A percentile compares a stretch with the other conserved stretches of the same genome.
Evolutionary conservation across 495 filamentous ascomycete species (phyloP).

Genomic region (Endocarpon pusillum): DNA sequence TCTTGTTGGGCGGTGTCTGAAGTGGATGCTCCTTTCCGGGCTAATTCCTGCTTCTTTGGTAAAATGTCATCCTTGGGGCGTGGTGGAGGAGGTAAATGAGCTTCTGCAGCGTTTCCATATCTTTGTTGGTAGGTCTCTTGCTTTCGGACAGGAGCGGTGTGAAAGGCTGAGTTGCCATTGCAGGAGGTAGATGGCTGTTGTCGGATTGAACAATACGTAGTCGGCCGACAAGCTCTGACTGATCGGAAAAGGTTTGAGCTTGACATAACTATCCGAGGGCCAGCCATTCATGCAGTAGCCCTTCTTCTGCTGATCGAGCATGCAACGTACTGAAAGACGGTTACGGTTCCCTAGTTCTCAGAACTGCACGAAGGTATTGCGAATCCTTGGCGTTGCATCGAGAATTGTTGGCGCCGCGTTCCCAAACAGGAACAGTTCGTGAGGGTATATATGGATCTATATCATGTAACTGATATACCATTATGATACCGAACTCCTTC

Average conservation of each 20-base stretch:
- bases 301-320: too few relatives aligned
- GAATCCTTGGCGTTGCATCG: too few relatives aligned
- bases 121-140: constrained; percentile 30
- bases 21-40: constrained; percentile 2
- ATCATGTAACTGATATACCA: too few relatives aligned
- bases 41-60: too few relatives aligned
- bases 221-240: constrained; percentile 22
- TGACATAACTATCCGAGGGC: constrained; percentile 51
- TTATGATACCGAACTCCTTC: too few relatives aligned
- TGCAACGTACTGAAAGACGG: too few relatives aligned
- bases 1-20: constrained; percentile 9
- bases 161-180: constrained; percentile 15
- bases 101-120: constrained; percentile 33
- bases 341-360: too few relatives aligned
- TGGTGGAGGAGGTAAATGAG: constrained; percentile 23
- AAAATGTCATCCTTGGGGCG: constrained; percentile 13
- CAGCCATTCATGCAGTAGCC: constrained; percentile 43
- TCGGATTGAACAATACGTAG: constrained; percentile 16
- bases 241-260: constrained; percentile 50
- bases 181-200: constrained; percentile 7
- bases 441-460: too few relatives aligned
- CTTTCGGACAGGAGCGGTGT: constrained; percentile 21
- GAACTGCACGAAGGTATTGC: too few relatives aligned
- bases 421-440: too few relatives aligned
- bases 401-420: too few relatives aligned